phyloP scores from a whole-genome alignment of 2,329 filamentous ascomycete species.

The Calonectria pseudoturangicola region DNA sequence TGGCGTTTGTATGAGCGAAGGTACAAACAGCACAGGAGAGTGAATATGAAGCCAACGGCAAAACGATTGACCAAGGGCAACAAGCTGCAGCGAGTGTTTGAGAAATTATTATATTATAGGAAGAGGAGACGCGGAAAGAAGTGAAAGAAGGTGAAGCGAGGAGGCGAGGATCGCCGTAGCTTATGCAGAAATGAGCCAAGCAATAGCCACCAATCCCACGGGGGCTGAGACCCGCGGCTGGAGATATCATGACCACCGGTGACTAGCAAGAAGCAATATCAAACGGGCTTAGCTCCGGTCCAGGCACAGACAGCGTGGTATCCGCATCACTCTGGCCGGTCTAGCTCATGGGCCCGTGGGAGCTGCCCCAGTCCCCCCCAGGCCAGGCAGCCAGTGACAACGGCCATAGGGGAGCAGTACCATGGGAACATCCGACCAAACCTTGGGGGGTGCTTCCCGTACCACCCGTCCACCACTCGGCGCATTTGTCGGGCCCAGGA shows the following conservation, averaged over 20 bases:
- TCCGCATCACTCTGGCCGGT: constrained; percentile 24
- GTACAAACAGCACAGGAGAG: constrained; percentile 25
- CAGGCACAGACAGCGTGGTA: constrained; percentile 41
- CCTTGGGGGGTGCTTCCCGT: constrained; percentile 26
- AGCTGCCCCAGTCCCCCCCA: constrained; percentile 18
- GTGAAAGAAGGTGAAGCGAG: constrained; percentile 31
- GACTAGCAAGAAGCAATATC: constrained; percentile 47
- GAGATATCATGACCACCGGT: constrained; percentile 52
- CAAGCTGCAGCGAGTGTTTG: constrained; percentile 25
- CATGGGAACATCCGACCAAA: constrained; percentile 26
- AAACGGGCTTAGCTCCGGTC: constrained; percentile 49
- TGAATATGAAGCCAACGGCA: not conserved
- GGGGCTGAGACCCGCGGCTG: constrained; percentile 53
- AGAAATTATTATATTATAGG: constrained; percentile 13
- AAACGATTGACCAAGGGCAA: constrained; percentile 20
- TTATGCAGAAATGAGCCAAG: constrained; percentile 51
- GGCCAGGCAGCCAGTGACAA: constrained; percentile 30
- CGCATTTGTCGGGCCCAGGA: constrained; percentile 45
- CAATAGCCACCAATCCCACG: constrained; percentile 33
- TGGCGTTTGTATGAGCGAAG: constrained; percentile 35
- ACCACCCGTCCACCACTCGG: constrained; percentile 52
- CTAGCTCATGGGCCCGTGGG: constrained; percentile 26
- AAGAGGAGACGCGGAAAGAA: constrained; percentile 23
- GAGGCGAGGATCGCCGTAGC: constrained; percentile 38
- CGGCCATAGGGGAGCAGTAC: constrained; percentile 6